Evolutionary conservation across 306 rosid genomes (phyloP).

Genomic region (Rubus idaeus): DNA sequence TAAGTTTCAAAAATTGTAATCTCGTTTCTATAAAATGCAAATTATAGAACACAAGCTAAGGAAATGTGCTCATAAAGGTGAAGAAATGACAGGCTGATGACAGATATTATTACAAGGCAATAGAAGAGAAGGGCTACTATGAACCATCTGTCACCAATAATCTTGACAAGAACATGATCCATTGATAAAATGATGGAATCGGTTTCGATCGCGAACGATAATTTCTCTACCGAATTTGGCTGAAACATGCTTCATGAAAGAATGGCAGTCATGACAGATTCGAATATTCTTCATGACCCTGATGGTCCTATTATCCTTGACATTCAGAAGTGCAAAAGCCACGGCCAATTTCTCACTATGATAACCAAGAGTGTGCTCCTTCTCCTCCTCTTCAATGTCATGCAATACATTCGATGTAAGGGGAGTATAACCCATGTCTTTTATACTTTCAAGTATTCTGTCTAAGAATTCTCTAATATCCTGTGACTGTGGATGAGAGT

Average conservation of each 20-base stretch:
- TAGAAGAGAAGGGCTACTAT: not conserved
- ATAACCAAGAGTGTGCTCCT: slow-evolving; percentile 14
- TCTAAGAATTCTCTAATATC: slow-evolving; percentile 1
- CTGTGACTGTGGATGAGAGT: not conserved
- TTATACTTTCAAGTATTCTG: not conserved
- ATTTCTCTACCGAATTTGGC: slow-evolving; percentile 12
- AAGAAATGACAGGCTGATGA: not conserved
- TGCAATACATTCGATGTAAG: slow-evolving; percentile 3
- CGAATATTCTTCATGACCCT: slow-evolving; percentile 20
- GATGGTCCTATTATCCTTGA: not conserved
- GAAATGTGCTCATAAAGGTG: not conserved
- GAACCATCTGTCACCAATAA: slow-evolving; percentile 16
- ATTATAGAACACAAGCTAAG: not conserved
- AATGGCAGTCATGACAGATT: slow-evolving; percentile 22
- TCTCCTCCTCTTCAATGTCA: slow-evolving; percentile 22
- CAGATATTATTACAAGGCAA: not conserved
- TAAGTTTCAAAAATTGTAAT: not conserved
- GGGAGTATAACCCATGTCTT: slow-evolving; percentile 5
- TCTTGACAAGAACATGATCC: slow-evolving; percentile 18
- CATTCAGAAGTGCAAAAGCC: slow-evolving; percentile 17
- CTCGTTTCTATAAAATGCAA: not conserved
- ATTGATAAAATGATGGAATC: slow-evolving; percentile 9
- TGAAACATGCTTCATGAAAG: slow-evolving; percentile 20
- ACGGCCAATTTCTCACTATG: slow-evolving; percentile 26
- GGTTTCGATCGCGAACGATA: slow-evolving; percentile 12